Conservation (phyloP, 495 filamentous ascomycete genomes). For the Lasiosphaeria miniovina region DNA sequence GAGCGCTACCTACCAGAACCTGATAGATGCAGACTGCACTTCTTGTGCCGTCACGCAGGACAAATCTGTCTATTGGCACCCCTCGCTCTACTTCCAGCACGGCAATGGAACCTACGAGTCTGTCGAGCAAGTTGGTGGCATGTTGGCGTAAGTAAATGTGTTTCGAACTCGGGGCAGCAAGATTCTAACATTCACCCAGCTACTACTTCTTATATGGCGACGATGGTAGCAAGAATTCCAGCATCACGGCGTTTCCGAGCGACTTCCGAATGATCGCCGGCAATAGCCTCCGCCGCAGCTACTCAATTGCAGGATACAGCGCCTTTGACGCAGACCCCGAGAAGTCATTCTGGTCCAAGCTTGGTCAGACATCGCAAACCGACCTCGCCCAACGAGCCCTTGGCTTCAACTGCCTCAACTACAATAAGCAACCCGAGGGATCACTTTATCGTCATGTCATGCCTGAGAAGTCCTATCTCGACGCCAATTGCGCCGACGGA, state of each 20-base stretch:
- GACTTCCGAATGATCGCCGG: conserved; percentile 87
- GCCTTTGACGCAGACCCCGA: conserved; percentile 60
- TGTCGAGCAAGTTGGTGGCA: conserved; percentile 56
- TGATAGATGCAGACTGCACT: conserved; percentile 55
- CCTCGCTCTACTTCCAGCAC: conserved; percentile 61
- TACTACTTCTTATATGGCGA: conserved; percentile 69
- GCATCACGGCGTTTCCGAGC: conserved; percentile 69
- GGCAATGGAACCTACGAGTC: conserved; percentile 37
- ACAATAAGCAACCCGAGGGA: conserved; percentile 56
- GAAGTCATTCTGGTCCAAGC: conserved; percentile 63
- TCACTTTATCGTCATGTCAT: conserved; percentile 77
- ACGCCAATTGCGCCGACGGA: conserved; percentile 71
- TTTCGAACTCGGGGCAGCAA: not conserved
- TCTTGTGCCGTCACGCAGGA: conserved; percentile 63
- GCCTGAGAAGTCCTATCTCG: conserved; percentile 74
- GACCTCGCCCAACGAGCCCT: conserved; percentile 75
- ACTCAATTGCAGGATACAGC: conserved; percentile 52
- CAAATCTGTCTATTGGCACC: conserved; percentile 69
- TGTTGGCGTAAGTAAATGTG: conserved; percentile 53
- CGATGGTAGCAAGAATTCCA: conserved; percentile 40
- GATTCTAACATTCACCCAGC: conserved; percentile 22
- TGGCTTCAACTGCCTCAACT: conserved; percentile 92
- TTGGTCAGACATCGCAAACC: conserved; percentile 57
- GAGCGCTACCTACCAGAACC: conserved; percentile 44
- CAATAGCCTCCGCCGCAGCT: conserved; percentile 64